phyloP scores from a whole-genome alignment of 2,329 filamentous ascomycete species.

The Golovinomyces cichoracearum region DNA sequence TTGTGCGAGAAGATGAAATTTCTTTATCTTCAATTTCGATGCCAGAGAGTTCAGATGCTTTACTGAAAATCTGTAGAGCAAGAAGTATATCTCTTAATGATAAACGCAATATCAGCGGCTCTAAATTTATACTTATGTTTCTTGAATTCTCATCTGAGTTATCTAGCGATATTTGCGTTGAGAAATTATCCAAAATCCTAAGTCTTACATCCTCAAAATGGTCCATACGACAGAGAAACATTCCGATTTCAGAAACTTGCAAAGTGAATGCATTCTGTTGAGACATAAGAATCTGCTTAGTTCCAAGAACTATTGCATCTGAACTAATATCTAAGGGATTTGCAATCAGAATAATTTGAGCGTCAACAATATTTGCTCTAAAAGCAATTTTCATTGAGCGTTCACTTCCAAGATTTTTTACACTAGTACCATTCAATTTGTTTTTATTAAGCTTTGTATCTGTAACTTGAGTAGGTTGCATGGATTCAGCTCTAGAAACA shows the following conservation, averaged over 20 bases:
- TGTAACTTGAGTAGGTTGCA: conserved; percentile 9
- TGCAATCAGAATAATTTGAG: conserved; percentile 85
- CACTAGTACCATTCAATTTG: conserved; percentile 6
- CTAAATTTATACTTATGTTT: conserved; percentile 64
- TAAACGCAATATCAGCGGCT: conserved; percentile 70
- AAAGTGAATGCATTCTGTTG: conserved; percentile 85
- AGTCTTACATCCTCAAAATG: conserved; percentile 74
- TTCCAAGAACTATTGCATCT: conserved; percentile 83
- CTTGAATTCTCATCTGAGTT: conserved; percentile 34
- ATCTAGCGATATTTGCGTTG: conserved; percentile 70
- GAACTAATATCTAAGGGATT: conserved; percentile 76
- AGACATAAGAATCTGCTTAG: conserved; percentile 76
- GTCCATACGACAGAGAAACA: conserved; percentile 98
- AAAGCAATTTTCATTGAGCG: conserved; percentile 54
- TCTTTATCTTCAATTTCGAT: conserved; percentile 7
- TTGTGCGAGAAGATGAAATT: background rate
- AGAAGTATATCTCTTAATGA: conserved; percentile 87
- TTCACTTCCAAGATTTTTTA: conserved; percentile 4
- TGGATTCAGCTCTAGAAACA: conserved; percentile 32
- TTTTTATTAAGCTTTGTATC: background rate
- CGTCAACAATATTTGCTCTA: conserved; percentile 80
- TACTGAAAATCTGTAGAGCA: conserved; percentile 73
- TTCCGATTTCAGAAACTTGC: conserved; percentile 79
- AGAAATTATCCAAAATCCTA: conserved; percentile 90
- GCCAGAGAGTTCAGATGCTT: conserved; percentile 66